phyloP scores from a whole-genome alignment of 495 filamentous ascomycete genomes.

The Margaritispora aquatica region DNA sequence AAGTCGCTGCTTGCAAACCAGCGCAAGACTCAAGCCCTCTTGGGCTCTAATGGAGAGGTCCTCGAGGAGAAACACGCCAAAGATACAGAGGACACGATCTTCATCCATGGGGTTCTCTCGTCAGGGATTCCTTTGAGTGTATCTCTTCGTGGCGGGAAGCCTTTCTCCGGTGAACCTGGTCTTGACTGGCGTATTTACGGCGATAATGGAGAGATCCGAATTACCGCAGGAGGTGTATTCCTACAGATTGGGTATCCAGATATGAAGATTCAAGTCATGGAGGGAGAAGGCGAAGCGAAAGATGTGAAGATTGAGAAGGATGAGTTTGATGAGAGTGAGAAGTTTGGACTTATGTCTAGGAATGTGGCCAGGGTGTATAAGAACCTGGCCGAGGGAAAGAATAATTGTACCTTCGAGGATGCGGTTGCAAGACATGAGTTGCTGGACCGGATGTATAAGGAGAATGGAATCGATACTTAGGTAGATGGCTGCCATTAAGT shows the following conservation, averaged over 20 bases:
- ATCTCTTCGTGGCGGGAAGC: conserved; percentile 41
- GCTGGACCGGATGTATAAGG: conserved; percentile 18
- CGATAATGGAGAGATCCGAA: conserved; percentile 46
- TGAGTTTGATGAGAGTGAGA: conserved; percentile 27
- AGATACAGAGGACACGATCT: conserved; percentile 42
- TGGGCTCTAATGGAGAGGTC: conserved; percentile 22
- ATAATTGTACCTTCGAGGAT: conserved; percentile 35
- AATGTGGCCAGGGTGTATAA: conserved; percentile 46
- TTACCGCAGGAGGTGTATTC: conserved; percentile 31
- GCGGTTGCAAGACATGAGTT: conserved; percentile 36
- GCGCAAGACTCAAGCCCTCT: conserved; percentile 32
- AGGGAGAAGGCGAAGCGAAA: conserved; percentile 31
- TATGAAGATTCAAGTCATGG: conserved; percentile 36
- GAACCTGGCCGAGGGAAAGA: conserved; percentile 32
- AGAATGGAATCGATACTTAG: conserved; percentile 9
- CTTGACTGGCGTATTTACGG: conserved; percentile 50
- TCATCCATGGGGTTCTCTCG: conserved; percentile 37
- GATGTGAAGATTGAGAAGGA: conserved; percentile 36
- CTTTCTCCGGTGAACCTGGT: conserved; percentile 40
- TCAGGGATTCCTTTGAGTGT: conserved; percentile 37
- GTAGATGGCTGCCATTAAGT: neutral
- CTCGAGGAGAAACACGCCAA: conserved; percentile 28
- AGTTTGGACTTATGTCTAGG: conserved; percentile 21
- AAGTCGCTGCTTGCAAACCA: conserved; percentile 34
- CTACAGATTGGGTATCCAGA: conserved; percentile 32